A percentile compares a stretch with the other conserved stretches of the same genome.
Evolutionary conservation across 1,139 yeast genomes (phyloP).

Genomic region (Saccharomyces hybrid): DNA sequence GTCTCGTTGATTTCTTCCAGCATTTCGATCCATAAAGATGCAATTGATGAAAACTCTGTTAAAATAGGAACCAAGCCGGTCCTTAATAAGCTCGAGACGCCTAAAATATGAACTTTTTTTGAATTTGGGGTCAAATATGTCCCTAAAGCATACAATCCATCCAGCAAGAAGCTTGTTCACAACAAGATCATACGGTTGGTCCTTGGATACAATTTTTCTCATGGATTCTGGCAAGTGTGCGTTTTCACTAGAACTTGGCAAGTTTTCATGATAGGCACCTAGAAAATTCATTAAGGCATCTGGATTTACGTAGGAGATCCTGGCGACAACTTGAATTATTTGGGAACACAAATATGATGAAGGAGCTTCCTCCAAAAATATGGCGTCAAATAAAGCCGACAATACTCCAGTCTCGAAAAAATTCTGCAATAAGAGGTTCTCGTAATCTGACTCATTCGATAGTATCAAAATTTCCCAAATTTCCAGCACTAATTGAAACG

Average conservation of each 20-base stretch:
- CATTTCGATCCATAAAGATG: conserved; percentile 50
- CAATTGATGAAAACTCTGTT: conserved; percentile 36
- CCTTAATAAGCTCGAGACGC: conserved; percentile 41
- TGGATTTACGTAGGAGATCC: conserved; percentile 45
- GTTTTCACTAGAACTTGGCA: conserved; percentile 22
- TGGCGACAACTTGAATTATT: conserved; percentile 46
- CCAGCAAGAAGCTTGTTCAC: conserved; percentile 28
- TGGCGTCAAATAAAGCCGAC: conserved; percentile 22
- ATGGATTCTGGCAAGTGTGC: conserved; percentile 18
- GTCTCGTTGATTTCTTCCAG: conserved; percentile 70
- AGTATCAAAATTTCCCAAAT: conserved; percentile 47
- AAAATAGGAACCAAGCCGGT: conserved; percentile 31
- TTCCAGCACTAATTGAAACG: conserved; percentile 50
- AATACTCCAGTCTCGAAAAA: conserved; percentile 25
- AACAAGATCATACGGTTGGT: conserved; percentile 22
- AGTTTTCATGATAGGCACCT: conserved; percentile 18
- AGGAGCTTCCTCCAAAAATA: conserved; percentile 27
- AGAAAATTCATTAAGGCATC: conserved; percentile 39
- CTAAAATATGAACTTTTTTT: conserved; percentile 61
- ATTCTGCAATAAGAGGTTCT: conserved; percentile 19
- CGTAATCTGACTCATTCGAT: conserved; percentile 21
- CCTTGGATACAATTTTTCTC: conserved; percentile 21
- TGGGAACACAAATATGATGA: conserved; percentile 38
- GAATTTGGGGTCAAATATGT: conserved; percentile 50
- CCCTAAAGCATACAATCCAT: conserved; percentile 32